Evolutionary conservation across 164 flowering plant genomes (phyloP), one percentile per base, ranked within the genome.

Genomic region (Annona cherimola): DNA sequence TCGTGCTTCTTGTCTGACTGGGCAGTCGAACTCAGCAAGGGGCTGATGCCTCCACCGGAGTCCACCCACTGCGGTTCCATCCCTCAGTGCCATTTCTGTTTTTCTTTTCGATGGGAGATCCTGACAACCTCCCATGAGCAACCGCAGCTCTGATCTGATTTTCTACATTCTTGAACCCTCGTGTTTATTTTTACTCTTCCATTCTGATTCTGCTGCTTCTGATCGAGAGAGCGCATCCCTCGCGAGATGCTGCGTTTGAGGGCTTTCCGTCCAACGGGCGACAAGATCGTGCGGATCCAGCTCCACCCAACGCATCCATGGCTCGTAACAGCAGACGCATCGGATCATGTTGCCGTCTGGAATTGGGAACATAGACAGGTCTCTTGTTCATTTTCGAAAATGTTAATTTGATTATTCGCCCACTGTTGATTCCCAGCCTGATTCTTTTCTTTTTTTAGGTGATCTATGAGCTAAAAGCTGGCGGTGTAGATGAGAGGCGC

Each of bases 301-400:
- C 72, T 91, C 75, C 98, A 95, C 78, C 99, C 98, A 1, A 93
- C 99, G 68, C 97, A 95, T 79, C 99, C 99, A 50, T 93, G 97
- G 99, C 89, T 95, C 26, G 99, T 91, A 59, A 93, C 99, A 0
- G 93, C 99, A 16, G 99, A 95, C 71, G 93, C 91, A 4, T 91
- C 98, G 2, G 98, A 95, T 86, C 94, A 87, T 62, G 98, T 95
- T 4, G 86, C 98, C 39, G 98, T 95, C 66, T 95, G 99, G 98
- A 95, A 95, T 73, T 95, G 99, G 99, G 99, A 95, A 73, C 97
- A 91, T 66, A 94, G 97, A 18, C 98, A 93, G 97, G 96, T 89
- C 64, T 9, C 7, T 65, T 50, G 61, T 12, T 55, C 62, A 41
- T 2, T 46, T 9, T n/a, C 40, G 57, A 39, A 4, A 5, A n/a